Conservation (phyloP, 192 early-diverging fungal genomes). For the Backusella morwellensis region DNA sequence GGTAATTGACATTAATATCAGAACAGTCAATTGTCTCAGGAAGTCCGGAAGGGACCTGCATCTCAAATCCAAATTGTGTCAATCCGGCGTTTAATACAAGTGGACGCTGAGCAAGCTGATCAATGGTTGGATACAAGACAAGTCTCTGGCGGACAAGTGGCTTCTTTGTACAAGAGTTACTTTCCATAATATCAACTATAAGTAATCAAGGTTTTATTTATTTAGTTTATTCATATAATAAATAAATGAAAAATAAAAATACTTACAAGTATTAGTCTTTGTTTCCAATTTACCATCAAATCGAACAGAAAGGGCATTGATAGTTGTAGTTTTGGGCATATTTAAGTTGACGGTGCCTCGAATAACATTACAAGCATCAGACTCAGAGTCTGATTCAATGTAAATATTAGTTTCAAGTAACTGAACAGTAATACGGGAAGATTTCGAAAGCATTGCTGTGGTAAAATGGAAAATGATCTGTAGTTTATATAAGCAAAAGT, state of each 20-base stretch:
- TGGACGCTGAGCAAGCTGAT: not conserved
- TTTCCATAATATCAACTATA: constrained; percentile 1
- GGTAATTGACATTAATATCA: not conserved
- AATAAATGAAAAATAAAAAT: not conserved
- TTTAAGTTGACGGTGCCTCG: not conserved
- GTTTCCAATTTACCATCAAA: constrained; percentile 9
- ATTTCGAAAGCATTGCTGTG: not conserved
- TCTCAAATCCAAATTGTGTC: constrained; percentile 11
- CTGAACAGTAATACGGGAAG: constrained; percentile 9
- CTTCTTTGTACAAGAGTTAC: not conserved
- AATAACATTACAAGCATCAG: not conserved
- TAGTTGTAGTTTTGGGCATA: not conserved
- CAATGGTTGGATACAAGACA: not conserved
- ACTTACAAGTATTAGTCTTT: not conserved
- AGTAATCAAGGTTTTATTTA: not conserved
- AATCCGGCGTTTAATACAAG: not conserved
- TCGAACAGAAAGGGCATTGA: not conserved
- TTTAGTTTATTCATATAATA: not conserved
- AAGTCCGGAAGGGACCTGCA: constrained; percentile 5
- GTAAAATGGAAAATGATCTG: not conserved
- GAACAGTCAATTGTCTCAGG: constrained; percentile 7
- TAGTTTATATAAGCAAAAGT: not conserved
- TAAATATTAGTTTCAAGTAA: constrained; percentile 12
- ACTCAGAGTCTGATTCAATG: not conserved
- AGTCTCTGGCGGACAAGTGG: constrained; percentile 1